Percentiles rank a stretch among this genome's conserved stretches.
These are phyloP conservation scores for Oxytropis ochrocephala DNA, from an alignment of 306 rosid genomes.

Conservation along the genomic window DNA sequence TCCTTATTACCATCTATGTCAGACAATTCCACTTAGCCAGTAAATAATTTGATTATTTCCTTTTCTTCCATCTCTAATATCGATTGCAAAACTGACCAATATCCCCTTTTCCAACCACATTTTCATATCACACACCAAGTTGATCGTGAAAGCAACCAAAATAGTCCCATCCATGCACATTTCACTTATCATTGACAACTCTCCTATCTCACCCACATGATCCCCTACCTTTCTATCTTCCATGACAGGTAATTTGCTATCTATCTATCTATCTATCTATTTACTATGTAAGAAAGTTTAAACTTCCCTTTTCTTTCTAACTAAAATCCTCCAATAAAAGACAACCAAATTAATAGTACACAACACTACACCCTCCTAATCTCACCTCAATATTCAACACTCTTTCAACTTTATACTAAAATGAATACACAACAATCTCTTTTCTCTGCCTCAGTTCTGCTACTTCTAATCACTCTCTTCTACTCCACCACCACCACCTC, in stretches of 20 bases:
- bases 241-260: slow-evolving; percentile 21
- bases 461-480: slow-evolving; percentile 14
- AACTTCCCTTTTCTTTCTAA: background rate
- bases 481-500: background rate
- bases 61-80: background rate
- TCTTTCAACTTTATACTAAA: background rate
- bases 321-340: slow-evolving; percentile 24
- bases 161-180: slow-evolving; percentile 15
- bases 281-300: background rate
- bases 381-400: background rate
- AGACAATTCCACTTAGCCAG: background rate
- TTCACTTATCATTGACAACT: background rate
- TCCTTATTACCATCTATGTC: slow-evolving; percentile 8
- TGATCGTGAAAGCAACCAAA: slow-evolving; percentile 5
- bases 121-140: background rate
- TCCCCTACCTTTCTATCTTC: slow-evolving; percentile 26
- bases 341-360: background rate
- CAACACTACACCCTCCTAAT: too few species aligned
- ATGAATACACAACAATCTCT: slow-evolving; percentile 30
- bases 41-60: background rate
- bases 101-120: background rate
- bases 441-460: slow-evolving; percentile 21
- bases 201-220: background rate
- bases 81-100: slow-evolving; percentile 5
- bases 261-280: background rate